Evolutionary conservation across 306 rosid genomes (phyloP), one percentile per base, ranked within the genome.

Genomic region (Adenanthera pavonina): DNA sequence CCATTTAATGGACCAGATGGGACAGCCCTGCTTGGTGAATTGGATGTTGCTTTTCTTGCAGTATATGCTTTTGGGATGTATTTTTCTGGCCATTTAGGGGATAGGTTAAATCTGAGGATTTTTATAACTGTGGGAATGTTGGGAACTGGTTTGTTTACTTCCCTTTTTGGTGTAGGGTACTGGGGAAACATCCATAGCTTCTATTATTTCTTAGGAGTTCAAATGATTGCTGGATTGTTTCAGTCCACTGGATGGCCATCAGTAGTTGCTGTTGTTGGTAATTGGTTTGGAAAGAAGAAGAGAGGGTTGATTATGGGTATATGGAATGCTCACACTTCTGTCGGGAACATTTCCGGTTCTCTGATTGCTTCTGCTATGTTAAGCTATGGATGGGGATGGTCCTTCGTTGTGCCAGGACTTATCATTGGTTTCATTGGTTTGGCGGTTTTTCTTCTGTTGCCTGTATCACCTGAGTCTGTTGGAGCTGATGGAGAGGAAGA

Each of bases 161-260:
- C 94, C 9, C 78, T 92, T 0, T 96, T 92, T 60, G 99, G 99
- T 0, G n/a, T 89, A 46, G 99, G 97, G 13, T 96, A 91, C 76
- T 96, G 97, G 97, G 93, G 88, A 46, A 89, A 87, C 43, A 78
- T 90, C n/a, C 99, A 96, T 70, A 84, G 75, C 44, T 96, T 94
- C 62, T 91, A 86, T 75, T 94, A 96, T 64, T 96, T 71, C 78
- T 87, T 96, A 44, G 82, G 78, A 7, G 76, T 87, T 75, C 99
- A 96, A 86, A 87, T 94, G 92, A n/a, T 90, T 79, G 98, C 98
- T 30, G 98, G 99, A 16, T 77, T 96, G 88, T 96, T 96, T 75
- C 99, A 96, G 80, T 96, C 99, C 8, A 93, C 99, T 2, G 98
- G 98, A 51, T 96, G 98, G 99, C 99, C 99, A 6, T 96, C 98